A percentile compares a stretch with the other conserved stretches of the same genome.
These are phyloP conservation scores for Aspergillus quadricinctus DNA, from an alignment of 2,329 filamentous ascomycete species.

Conservation along the genomic window DNA sequence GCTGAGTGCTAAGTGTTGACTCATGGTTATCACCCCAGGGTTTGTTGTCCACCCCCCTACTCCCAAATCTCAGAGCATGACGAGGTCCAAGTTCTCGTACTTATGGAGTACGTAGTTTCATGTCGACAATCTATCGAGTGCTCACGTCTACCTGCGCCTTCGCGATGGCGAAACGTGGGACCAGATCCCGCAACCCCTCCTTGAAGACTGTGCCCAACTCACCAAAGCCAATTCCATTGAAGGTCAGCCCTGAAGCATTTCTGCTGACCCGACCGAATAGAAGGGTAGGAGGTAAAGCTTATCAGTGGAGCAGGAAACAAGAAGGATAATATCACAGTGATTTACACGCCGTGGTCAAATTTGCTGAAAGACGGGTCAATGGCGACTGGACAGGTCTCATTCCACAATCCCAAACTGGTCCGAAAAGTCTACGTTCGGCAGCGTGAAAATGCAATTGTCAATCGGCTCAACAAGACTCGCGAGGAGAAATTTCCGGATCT, in stretches of 20 bases:
- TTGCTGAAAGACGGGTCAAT: slow-evolving; percentile 93
- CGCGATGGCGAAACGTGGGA: slow-evolving; percentile 79
- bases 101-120: slow-evolving; percentile 64
- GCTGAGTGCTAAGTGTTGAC: not conserved
- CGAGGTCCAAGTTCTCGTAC: not conserved
- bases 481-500: slow-evolving; percentile 84
- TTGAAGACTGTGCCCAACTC: slow-evolving; percentile 89
- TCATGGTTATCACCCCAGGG: slow-evolving; percentile 21
- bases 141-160: slow-evolving; percentile 91
- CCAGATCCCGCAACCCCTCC: slow-evolving; percentile 65
- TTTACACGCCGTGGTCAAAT: slow-evolving; percentile 98
- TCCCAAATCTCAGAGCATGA: not conserved
- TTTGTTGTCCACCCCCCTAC: slow-evolving; percentile 18
- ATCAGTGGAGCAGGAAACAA: slow-evolving; percentile 69
- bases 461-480: slow-evolving; percentile 96
- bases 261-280: not conserved
- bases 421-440: slow-evolving; percentile 74
- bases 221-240: slow-evolving; percentile 99
- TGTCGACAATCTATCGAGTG: slow-evolving; percentile 93
- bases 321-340: slow-evolving; percentile 93
- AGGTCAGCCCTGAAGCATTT: slow-evolving; percentile 48
- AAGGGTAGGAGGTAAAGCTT: slow-evolving; percentile 4
- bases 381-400: slow-evolving; percentile 90
- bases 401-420: slow-evolving; percentile 81
- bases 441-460: slow-evolving; percentile 86